Percentiles rank a stretch among this genome's conserved stretches.
Conservation (phyloP, 257 asterid genomes). For the Orobanche coerulescens region DNA sequence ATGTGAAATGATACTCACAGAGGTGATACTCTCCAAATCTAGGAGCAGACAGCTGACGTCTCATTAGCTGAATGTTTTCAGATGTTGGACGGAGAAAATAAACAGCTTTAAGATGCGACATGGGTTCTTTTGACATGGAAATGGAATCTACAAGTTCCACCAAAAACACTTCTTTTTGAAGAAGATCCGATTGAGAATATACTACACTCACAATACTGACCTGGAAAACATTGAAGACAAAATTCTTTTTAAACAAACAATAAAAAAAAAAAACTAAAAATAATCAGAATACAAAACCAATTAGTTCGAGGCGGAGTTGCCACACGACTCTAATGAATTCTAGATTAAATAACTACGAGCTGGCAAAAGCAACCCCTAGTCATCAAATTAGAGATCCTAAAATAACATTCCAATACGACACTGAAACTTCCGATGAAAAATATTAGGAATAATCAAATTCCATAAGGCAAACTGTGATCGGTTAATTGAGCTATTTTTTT, state of each 20-base stretch:
- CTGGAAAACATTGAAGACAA: constrained; percentile 35
- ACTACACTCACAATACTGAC: constrained; percentile 88
- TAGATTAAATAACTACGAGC: not conserved
- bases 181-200: constrained; percentile 93
- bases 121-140: constrained; percentile 87
- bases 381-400: not conserved
- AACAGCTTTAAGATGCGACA: constrained; percentile 97
- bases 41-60: constrained; percentile 82
- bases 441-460: not conserved
- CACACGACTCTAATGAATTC: not conserved
- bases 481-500: not conserved
- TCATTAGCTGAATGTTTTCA: constrained; percentile 69
- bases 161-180: constrained; percentile 90
- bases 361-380: not conserved
- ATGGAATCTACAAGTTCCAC: constrained; percentile 91
- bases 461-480: not conserved
- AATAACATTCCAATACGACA: no score
- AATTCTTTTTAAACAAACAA: constrained; percentile 11
- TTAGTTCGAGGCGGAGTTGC: no score
- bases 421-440: not conserved
- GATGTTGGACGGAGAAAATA: constrained; percentile 90
- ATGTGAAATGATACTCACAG: constrained; percentile 47
- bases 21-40: constrained; percentile 98
- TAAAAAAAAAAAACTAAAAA: no score
- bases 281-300: not conserved